Base-by-base conservation (phyloP, 2,329 filamentous ascomycete genomes). In the Verticillium isaacii region DNA sequence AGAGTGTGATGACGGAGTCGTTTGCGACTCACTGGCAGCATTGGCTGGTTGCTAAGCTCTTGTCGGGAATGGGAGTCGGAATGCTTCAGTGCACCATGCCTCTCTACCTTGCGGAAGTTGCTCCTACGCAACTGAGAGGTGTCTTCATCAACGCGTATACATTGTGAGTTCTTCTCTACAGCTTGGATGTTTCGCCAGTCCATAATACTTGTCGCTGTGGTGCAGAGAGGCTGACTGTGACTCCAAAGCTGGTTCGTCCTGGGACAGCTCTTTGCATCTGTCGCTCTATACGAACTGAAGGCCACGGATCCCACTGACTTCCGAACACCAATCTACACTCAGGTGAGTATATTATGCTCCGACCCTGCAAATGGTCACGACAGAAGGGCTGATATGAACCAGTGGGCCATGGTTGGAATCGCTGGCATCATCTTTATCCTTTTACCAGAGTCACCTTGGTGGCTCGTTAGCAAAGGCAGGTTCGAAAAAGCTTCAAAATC, bases 331-430 rank as follows among this genome's bases (percentile, higher is more conserved):
- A 77, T 79, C 57, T 78, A 77, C 61, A 76, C 76, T 1, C 77
- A 75, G 68, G 73, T 74, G 19, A 45, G 66, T 60, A 5, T 29
- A 25, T 14, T 5, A 60, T 15, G 19, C n/a, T 17, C 34, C 41
- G 6, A 29, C 29, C 6, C 5, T 29, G 2, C 3, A 58, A 32
- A 23, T 23, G 41, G 2, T 39, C n/a, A 12, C 19, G 19, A 6
- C 4, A 11, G 9, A 8, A n/a, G 19, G 23, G 12, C 19, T 52
- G 17, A 15, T 6, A 36, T 25, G 9, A 12, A 4, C 7, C 32
- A 80, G 71, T 79, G 77, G 77, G 73, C 74, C 11, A 76, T 77
- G 73, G 67, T 80, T 45, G 77, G 74, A 1, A 32, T 70, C 14
- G 77, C 76, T 63, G 62, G 62, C 60, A 52, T 74, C 32, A 74